Conservation (phyloP, 164 flowering plant genomes). For the Warburgia ugandensis region DNA sequence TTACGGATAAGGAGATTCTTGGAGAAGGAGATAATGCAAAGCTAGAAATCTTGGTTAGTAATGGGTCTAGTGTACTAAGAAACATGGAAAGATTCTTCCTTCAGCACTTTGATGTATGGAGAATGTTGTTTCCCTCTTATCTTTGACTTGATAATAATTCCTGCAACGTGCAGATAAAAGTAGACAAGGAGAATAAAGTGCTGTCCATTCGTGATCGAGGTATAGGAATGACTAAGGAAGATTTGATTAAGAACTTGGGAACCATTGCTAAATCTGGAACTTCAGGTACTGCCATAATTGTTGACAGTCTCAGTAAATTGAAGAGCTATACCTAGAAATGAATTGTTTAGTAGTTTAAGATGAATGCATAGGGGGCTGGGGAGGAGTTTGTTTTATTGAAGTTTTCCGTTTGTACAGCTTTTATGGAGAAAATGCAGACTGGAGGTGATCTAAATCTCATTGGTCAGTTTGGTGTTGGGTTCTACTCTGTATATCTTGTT, state of each 20-base stretch:
- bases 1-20: conserved; percentile 83
- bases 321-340: too few relatives aligned
- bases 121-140: background rate
- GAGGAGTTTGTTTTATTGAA: background rate
- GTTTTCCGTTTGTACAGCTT: conserved; percentile 43
- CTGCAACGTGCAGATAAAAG: conserved; percentile 58
- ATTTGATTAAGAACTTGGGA: conserved; percentile 92
- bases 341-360: too few relatives aligned
- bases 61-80: background rate
- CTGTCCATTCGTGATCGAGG: conserved; percentile 94
- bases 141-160: background rate
- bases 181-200: conserved; percentile 89
- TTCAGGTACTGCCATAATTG: conserved; percentile 71
- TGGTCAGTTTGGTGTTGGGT: conserved; percentile 99
- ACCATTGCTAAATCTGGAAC: conserved; percentile 99
- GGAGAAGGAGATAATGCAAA: conserved; percentile 94
- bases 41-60: conserved; percentile 85
- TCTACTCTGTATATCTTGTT: conserved; percentile 94
- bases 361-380: too few relatives aligned
- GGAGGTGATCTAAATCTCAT: conserved; percentile 93
- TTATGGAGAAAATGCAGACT: conserved; percentile 91
- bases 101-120: background rate
- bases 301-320: background rate
- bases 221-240: conserved; percentile 98
- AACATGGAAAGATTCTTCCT: too few relatives aligned